Evolutionary conservation across 495 filamentous ascomycete genomes (phyloP).

Genomic region (Rostrohypoxylon terebratum): DNA sequence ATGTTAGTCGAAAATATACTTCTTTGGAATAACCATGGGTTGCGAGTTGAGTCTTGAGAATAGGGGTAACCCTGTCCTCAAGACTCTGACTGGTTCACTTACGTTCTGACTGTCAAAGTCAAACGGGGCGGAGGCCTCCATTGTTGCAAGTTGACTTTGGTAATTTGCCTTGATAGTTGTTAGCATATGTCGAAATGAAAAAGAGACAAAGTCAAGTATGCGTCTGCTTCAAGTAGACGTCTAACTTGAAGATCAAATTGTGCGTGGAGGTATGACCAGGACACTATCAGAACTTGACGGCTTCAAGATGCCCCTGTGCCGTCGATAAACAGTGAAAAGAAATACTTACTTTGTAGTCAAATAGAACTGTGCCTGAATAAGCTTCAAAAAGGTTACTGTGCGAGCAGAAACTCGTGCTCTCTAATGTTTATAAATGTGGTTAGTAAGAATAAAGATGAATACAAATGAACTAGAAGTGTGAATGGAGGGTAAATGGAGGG

Average conservation of each 20-base stretch:
- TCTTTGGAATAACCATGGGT: neutral
- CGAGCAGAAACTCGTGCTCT: neutral
- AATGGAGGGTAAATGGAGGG: neutral
- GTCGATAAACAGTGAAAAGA: neutral
- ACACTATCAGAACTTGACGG: neutral
- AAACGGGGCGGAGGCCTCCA: neutral
- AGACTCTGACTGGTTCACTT: neutral
- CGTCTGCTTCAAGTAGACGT: neutral
- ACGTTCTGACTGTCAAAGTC: neutral
- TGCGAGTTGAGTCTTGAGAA: neutral
- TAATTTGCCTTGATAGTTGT: neutral
- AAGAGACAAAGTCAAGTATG: neutral
- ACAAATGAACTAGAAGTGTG: neutral
- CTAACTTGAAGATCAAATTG: neutral
- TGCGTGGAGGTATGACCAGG: neutral
- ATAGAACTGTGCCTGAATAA: neutral
- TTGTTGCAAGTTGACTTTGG: too few relatives aligned
- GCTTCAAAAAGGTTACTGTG: neutral
- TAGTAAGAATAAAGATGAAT: neutral
- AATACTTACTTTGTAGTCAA: neutral
- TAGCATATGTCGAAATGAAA: neutral
- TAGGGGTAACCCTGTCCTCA: too few relatives aligned
- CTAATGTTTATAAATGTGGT: neutral
- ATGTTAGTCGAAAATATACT: neutral
- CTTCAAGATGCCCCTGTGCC: neutral